Conservation (phyloP, 2,329 filamentous ascomycete species). For the Cladosporium velox region DNA sequence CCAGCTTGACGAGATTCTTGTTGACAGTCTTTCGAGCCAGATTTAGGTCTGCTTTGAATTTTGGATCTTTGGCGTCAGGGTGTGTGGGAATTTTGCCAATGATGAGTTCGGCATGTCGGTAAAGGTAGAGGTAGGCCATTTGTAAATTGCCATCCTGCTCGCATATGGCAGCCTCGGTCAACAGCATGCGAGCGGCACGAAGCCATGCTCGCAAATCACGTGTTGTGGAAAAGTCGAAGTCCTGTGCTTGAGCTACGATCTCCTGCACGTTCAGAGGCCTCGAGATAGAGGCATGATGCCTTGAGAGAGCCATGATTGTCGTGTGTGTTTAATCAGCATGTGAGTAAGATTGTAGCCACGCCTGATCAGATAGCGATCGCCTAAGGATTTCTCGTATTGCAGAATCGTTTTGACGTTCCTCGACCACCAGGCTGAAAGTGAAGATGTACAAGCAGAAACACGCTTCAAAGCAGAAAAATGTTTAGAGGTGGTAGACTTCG, state of each 20-base stretch:
- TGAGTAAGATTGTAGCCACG: background rate
- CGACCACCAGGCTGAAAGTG: background rate
- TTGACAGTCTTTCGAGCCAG: constrained; percentile 64
- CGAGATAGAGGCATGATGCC: constrained; percentile 31
- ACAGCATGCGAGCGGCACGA: constrained; percentile 34
- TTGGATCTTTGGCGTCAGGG: constrained; percentile 69
- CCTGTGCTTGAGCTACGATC: constrained; percentile 71
- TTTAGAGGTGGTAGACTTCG: background rate
- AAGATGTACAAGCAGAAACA: background rate
- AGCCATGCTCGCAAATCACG: constrained; percentile 63
- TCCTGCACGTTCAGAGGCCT: constrained; percentile 42
- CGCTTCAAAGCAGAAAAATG: background rate
- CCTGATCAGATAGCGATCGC: background rate
- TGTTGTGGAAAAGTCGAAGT: constrained; percentile 77
- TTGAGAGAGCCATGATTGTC: constrained; percentile 33
- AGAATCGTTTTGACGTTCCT: background rate
- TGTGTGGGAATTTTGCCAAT: constrained; percentile 73
- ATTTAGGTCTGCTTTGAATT: constrained; percentile 56
- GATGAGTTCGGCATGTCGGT: constrained; percentile 84
- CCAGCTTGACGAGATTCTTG: constrained; percentile 68
- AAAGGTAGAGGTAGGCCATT: constrained; percentile 87
- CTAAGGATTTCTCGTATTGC: background rate
- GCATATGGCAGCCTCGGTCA: constrained; percentile 74
- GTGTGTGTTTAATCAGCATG: background rate
- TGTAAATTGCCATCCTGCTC: constrained; percentile 81